Base-by-base conservation (phyloP, 176 grass and related monocot species). In the Triticum timopheevii region DNA sequence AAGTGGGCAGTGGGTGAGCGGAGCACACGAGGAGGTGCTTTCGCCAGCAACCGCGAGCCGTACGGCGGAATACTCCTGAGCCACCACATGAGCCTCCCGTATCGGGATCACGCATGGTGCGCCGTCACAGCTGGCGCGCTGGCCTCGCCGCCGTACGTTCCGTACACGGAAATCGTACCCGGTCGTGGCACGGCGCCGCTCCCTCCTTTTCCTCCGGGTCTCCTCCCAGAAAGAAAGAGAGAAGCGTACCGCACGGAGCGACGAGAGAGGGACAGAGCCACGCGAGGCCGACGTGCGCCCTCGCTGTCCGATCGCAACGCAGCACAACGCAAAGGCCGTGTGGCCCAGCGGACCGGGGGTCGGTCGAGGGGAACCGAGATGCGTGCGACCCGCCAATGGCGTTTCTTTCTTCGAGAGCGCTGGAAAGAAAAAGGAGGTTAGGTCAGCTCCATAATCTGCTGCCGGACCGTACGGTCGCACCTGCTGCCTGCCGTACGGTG, bases 151-250 rank as follows among this genome's bases (percentile, higher is more conserved):
- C 20, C 22, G 69, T 73, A 45, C 70, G 12, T 73, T 73, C 70
- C 70, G 39, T 73, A 73, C 70, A 73, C n/a, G 39, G 23, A 44
- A 73, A 25, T 25, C 54, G 70, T 73, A 73, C 70, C 70, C 38
- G 69, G n/a, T 42, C 22, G 38, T 73, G 2, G 69, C 69, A 73
- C 38, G 70, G 69, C n/a, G 16, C 50, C 16, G 50, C 4, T 13
- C 1, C 70, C 38, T 1, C 54, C 1, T 45, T 27, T 45, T 45
- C 70, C n/a, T 73, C 1, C 39, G 39, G 50, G 50, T 54, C 50
- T 54, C 50, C 11, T 45, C 11, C 45, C 4, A 16, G 50, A 54
- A 16, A 4, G 22, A 50, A 7, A 16, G n/a, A 63, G 5, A 17
- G 49, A 52, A 52, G 15, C 50, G 50, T 54, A 54, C 49, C 50